Evolutionary conservation across 176 grass and related monocot genomes (phyloP), one percentile per base, ranked within the genome.

Genomic region (Lolium perenne): DNA sequence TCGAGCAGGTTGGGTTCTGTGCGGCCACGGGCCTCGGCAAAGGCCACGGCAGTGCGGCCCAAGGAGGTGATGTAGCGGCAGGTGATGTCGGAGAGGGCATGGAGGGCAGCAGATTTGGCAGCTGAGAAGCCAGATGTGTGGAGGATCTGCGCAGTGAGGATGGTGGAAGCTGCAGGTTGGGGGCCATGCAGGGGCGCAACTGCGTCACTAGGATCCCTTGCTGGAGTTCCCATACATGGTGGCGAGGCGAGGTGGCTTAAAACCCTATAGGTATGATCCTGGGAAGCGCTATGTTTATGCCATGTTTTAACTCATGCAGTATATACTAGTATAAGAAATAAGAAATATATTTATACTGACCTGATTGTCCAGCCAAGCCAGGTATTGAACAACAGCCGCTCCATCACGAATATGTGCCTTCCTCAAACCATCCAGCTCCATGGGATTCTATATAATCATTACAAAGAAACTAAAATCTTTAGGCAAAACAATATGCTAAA

Each of bases 341-440:
- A 85, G 23, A 89, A 72, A 54, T 77, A 53, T 75, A 74, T 70
- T 77, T 84, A 71, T 76, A 76, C 83, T 69, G 43, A 99, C 94
- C 94, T 96, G 85, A 80, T 83, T 96, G 87, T 99, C 97, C 72
- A 99, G 82, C 97, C 97, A 99, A 86, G 93, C 87, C 80, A 99
- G 79, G 71, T 89, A 96, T 67, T 99, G 94, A 12, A 96, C 97
- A 85, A 99, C 84, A 88, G 97, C 97, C 1, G 87, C 90, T 29
- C 97, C 97, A 91, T 99, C 97, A 80, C 97, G 89, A 92, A 99
- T 86, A 78, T 99, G 97, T 22, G 93, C 93, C 69, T 94, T 98
- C 84, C 90, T 92, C 88, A 98, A 88, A 67, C 97, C 97, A 88
- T 94, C 88, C 79, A 98, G 82, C 80, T 98, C 97, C 26, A 46